These are phyloP conservation scores for Mycena leptocephala DNA, from an alignment of 768 basidiomycete genomes.

Conservation along the genomic window DNA sequence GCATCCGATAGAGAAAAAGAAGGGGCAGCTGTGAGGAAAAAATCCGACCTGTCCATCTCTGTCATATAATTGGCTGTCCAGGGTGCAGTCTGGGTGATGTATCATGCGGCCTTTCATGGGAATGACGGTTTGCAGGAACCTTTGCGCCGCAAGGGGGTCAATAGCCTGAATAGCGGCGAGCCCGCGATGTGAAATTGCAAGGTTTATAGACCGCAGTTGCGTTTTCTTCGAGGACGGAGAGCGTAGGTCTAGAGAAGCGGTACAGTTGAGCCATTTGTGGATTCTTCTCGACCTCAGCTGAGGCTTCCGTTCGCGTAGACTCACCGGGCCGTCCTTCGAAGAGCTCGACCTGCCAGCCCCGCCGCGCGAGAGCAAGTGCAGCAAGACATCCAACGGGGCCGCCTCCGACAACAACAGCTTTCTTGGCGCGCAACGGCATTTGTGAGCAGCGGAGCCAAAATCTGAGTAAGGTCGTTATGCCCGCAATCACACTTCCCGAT, in stretches of 20 bases:
- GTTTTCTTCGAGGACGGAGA: conserved; percentile 77
- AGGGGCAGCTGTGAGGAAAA: conserved; percentile 27
- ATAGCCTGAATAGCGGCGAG: conserved; percentile 90
- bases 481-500: background rate
- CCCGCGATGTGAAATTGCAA: conserved; percentile 95
- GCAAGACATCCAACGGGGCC: conserved; percentile 96
- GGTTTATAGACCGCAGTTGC: conserved; percentile 93
- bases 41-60: conserved; percentile 85
- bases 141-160: conserved; percentile 77
- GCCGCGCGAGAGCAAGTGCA: conserved; percentile 88
- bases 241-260: conserved; percentile 73
- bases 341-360: conserved; percentile 88
- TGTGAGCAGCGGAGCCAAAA: background rate
- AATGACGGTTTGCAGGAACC: conserved; percentile 85
- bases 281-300: conserved; percentile 33
- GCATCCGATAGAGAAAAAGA: conserved; percentile 31
- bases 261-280: conserved; percentile 33
- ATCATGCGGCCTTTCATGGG: conserved; percentile 98
- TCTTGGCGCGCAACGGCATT: conserved; percentile 24
- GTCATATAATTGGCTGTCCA: conserved; percentile 92
- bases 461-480: background rate
- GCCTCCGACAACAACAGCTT: conserved; percentile 83
- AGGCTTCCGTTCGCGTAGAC: conserved; percentile 37
- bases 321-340: conserved; percentile 87
- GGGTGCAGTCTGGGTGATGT: conserved; percentile 80